Conservation (phyloP, 805 yeast species). For the Saturnispora ahearnii region DNA sequence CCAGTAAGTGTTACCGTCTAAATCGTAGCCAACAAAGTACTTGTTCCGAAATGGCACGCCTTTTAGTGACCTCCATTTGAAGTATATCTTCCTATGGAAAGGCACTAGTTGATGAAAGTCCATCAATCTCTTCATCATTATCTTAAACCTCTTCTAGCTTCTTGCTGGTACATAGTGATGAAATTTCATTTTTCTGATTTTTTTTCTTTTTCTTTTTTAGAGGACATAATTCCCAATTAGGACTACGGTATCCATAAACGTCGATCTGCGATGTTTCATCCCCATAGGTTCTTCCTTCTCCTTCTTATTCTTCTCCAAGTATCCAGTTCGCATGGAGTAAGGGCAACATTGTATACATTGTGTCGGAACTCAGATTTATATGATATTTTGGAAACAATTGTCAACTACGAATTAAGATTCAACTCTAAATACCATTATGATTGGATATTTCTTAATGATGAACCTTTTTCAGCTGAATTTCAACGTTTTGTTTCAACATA, state of each 20-base stretch:
- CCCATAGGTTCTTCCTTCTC: not conserved
- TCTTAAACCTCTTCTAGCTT: not conserved
- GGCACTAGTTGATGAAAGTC: conserved; percentile 34
- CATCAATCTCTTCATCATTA: conserved; percentile 27
- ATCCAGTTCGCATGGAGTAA: conserved; percentile 16
- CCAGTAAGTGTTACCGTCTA: conserved; percentile 84
- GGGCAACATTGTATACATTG: conserved; percentile 61
- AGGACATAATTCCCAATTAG: not conserved
- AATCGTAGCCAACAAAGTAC: conserved; percentile 69
- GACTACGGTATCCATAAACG: not conserved
- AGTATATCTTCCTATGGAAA: conserved; percentile 39
- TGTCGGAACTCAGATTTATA: conserved; percentile 62
- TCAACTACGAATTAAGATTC: conserved; percentile 57
- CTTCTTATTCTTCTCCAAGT: not conserved
- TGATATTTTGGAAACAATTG: conserved; percentile 48
- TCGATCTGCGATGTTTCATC: not conserved
- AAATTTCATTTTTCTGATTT: not conserved
- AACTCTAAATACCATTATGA: conserved; percentile 57
- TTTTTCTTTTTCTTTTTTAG: not conserved
- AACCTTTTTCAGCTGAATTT: conserved; percentile 51
- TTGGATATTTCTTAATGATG: conserved; percentile 74
- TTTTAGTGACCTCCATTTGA: conserved; percentile 52
- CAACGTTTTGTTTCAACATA: conserved; percentile 36
- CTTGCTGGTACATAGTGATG: not conserved
- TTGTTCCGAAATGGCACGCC: conserved; percentile 59